Evolutionary conservation across 2,329 filamentous ascomycete genomes (phyloP).

Genomic region (Colletotrichum chrysophilum): DNA sequence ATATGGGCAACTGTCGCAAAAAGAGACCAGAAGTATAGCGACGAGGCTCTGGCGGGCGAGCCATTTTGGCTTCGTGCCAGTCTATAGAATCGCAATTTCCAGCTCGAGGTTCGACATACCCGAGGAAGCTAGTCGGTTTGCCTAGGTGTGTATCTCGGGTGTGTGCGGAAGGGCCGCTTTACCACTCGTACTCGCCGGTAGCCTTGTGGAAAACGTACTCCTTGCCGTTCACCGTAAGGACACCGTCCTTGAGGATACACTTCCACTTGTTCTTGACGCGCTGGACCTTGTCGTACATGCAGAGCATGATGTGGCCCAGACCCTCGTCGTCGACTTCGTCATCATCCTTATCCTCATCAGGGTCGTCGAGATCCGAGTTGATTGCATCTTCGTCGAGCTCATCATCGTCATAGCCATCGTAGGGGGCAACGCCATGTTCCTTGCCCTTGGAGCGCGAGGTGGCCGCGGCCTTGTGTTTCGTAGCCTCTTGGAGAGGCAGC

Average conservation of each 20-base stretch:
- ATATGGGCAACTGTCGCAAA: not conserved
- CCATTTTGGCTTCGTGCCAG: not conserved
- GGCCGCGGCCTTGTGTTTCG: conserved; percentile 35
- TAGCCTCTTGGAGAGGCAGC: conserved; percentile 69
- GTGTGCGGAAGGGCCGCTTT: conserved; percentile 30
- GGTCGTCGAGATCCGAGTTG: conserved; percentile 96
- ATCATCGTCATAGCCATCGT: conserved; percentile 69
- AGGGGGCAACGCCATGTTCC: conserved; percentile 47
- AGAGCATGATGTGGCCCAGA: conserved; percentile 91
- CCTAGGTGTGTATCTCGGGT: not conserved
- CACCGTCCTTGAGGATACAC: conserved; percentile 96
- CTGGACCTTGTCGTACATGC: conserved; percentile 99
- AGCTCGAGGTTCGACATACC: not conserved
- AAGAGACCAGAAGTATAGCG: not conserved
- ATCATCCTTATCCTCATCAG: conserved; percentile 83
- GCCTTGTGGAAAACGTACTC: conserved; percentile 99
- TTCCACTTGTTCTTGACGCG: conserved; percentile 99
- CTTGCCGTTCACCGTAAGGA: conserved; percentile 90
- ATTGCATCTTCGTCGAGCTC: conserved; percentile 91
- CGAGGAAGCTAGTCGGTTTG: not conserved
- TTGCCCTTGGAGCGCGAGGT: conserved; percentile 21
- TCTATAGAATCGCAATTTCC: not conserved
- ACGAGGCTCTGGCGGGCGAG: not conserved
- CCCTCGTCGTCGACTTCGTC: conserved; percentile 88
- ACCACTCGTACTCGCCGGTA: conserved; percentile 98